Base-by-base conservation (phyloP, 495 filamentous ascomycete genomes). In the Wilcoxina mikolae region DNA sequence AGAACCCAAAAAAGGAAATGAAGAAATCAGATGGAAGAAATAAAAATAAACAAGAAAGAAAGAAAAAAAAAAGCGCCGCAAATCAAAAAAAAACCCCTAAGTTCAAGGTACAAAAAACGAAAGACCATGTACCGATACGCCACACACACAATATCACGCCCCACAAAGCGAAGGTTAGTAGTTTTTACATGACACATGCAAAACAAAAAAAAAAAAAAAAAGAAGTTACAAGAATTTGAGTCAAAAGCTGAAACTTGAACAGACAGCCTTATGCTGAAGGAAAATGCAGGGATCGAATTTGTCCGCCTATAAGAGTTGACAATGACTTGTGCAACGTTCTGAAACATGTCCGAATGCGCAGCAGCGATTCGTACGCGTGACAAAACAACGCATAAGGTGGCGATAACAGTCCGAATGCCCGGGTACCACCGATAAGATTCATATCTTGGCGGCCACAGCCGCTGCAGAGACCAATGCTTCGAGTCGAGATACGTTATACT, bases 391-490 rank as follows among this genome's bases (percentile, higher is more conserved):
- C 51, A 51, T 33, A 56, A 52, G 26, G 23, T 24, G 17, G 25
- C 46, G 27, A 27, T 49, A 27, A 48, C 24, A 28, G 7, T 25
- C 22, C 3, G 2, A 7, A 15, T 22, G 15, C 15, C 27, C 49
- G 33, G 35, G 3, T 2, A 39, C 10, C 23, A 9, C n/a, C 5
- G 31, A 52, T 47, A 31, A 45, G 50, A 41, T 18, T 51, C 26
- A 44, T 43, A 63, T 58, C 47, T 57, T 61, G 18, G 51, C 60
- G 11, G 59, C 60, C 2, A 45, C 59, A 15, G 56, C 55, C 11
- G 59, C 60, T 10, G 56, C 60, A 12, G 59, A 61, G 27, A 63
- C 56, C 27, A 63, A 35, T 12, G 60, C 60, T 42, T 63, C 57
- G 24, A 63, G 25, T 28, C 51, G 33, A 9, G 49, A 52, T 22